These are phyloP conservation scores for Tetrapisispora nanseiensis DNA, from an alignment of 805 yeast species.

Conservation along the genomic window DNA sequence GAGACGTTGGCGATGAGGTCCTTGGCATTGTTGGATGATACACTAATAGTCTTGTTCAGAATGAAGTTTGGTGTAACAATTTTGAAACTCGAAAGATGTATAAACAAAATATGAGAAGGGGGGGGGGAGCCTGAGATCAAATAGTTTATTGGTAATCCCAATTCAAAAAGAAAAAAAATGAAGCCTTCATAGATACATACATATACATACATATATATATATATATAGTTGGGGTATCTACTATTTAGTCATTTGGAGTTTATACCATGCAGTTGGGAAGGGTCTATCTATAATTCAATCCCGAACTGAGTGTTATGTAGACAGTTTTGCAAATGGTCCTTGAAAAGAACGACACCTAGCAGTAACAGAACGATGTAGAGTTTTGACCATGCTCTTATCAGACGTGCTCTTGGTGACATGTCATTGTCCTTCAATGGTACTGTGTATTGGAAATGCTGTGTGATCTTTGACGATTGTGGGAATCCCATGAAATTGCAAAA, in stretches of 20 bases:
- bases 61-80: not conserved
- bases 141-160: no score
- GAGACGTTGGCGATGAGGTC: no score
- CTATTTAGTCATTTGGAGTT: no score
- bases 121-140: no score
- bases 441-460: conserved; percentile 6
- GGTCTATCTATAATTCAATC: not conserved
- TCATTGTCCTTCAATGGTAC: not conserved
- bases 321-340: not conserved
- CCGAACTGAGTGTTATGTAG: not conserved
- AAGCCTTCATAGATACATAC: no score
- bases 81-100: not conserved
- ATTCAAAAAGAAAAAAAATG: no score
- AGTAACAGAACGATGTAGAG: conserved; percentile 9
- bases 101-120: no score
- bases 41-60: not conserved
- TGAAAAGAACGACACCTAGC: conserved; percentile 1
- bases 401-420: not conserved
- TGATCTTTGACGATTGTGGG: conserved; percentile 20
- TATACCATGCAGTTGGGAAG: no score
- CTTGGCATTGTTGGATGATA: no score
- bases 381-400: conserved; percentile 16
- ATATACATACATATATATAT: no score
- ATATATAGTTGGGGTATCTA: not conserved
- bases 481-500: conserved; percentile 28